phyloP scores from a whole-genome alignment of 2,329 filamentous ascomycete genomes.

The Camptophora hylomeconis region DNA sequence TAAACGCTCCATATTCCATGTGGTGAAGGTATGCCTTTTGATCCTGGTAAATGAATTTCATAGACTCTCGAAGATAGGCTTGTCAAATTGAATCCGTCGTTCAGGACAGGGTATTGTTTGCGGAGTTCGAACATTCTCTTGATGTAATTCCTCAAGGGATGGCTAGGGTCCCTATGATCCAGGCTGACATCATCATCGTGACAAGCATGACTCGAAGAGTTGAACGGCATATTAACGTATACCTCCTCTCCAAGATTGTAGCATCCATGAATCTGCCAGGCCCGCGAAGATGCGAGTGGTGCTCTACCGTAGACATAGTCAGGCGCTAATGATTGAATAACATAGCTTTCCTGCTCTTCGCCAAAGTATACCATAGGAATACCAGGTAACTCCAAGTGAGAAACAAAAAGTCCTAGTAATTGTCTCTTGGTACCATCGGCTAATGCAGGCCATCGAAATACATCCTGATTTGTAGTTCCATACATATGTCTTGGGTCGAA shows the following conservation, averaged over 20 bases:
- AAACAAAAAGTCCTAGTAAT: slow-evolving; percentile 38
- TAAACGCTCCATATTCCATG: slow-evolving; percentile 39
- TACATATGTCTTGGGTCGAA: slow-evolving; percentile 44
- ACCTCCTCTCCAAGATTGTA: slow-evolving; percentile 37
- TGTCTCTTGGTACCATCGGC: slow-evolving; percentile 38
- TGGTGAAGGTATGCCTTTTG: slow-evolving; percentile 31
- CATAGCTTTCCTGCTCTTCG: slow-evolving; percentile 43
- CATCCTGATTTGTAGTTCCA: slow-evolving; percentile 43
- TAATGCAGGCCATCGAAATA: slow-evolving; percentile 41
- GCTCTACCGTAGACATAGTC: slow-evolving; percentile 39
- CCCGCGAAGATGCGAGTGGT: slow-evolving; percentile 37
- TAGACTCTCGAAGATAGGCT: slow-evolving; percentile 35
- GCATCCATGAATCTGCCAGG: slow-evolving; percentile 45
- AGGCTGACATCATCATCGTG: slow-evolving; percentile 36
- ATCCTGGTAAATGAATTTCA: slow-evolving; percentile 30
- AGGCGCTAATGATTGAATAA: slow-evolving; percentile 40
- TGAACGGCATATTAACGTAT: slow-evolving; percentile 37
- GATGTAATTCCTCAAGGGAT: slow-evolving; percentile 38
- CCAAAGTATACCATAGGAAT: slow-evolving; percentile 40
- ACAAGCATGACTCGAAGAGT: slow-evolving; percentile 34
- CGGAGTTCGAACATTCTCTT: slow-evolving; percentile 41
- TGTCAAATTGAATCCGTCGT: slow-evolving; percentile 35
- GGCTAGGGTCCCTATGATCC: slow-evolving; percentile 41
- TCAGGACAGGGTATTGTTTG: slow-evolving; percentile 35
- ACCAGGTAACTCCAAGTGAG: slow-evolving; percentile 38